A percentile compares a stretch with the other conserved stretches of the same genome.
Conservation (phyloP, 257 asterid species). For the Solanum rostratum region DNA sequence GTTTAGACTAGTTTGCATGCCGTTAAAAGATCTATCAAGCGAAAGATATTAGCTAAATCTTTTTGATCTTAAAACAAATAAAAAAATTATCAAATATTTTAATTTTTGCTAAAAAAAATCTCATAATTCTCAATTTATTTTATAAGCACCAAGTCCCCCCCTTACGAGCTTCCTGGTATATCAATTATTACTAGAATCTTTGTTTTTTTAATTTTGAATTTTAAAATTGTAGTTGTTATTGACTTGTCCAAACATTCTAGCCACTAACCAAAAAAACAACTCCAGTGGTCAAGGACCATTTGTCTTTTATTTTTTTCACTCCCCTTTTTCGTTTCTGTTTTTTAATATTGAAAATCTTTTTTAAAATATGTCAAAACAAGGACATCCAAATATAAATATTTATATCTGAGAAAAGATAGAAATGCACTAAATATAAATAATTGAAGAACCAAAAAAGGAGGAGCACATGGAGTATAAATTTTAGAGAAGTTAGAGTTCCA, state of each 20-base stretch:
- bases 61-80: fast-evolving
- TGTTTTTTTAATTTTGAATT: neutral
- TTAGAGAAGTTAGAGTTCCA: neutral
- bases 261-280: slow-evolving; percentile 17
- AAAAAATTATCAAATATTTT: neutral
- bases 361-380: neutral
- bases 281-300: neutral
- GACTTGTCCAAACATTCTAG: slow-evolving; percentile 30
- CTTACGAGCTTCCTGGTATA: neutral
- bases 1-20: neutral
- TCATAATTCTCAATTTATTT: neutral
- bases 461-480: neutral
- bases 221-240: neutral
- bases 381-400: neutral
- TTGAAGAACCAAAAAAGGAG: neutral
- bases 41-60: neutral
- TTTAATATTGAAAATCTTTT: neutral
- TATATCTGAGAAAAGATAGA: neutral
- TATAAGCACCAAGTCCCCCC: neutral
- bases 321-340: neutral
- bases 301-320: neutral
- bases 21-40: fast-evolving
- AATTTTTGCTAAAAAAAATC: neutral
- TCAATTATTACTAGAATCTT: slow-evolving; percentile 1
- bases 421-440: neutral